Evolutionary conservation across 2,329 filamentous ascomycete species (phyloP).

Genomic region (Aspergillus fructus): DNA sequence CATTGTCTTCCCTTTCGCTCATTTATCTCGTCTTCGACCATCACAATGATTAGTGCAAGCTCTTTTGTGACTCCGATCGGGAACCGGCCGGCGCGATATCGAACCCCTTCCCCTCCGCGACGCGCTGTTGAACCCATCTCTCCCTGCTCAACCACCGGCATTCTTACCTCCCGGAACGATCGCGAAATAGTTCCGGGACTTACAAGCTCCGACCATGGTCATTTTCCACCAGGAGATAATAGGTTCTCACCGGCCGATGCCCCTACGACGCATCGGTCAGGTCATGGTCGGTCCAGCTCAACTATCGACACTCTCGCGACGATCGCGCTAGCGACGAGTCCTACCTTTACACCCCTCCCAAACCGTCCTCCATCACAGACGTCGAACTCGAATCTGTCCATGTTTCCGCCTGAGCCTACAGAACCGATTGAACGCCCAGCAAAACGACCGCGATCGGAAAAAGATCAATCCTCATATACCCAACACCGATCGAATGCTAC

Average conservation of each 20-base stretch:
- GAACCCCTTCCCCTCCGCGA: constrained; percentile 48
- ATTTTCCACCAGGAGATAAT: constrained; percentile 20
- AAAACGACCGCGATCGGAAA: constrained; percentile 62
- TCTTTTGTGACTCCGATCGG: constrained; percentile 38
- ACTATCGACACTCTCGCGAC: constrained; percentile 52
- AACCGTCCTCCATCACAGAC: constrained; percentile 32
- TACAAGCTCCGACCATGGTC: constrained; percentile 25
- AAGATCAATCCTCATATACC: constrained; percentile 46
- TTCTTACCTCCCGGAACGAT: constrained; percentile 30
- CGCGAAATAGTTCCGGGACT: constrained; percentile 25
- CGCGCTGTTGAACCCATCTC: constrained; percentile 48
- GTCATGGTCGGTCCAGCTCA: constrained; percentile 46
- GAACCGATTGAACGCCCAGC: constrained; percentile 49
- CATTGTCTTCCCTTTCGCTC: constrained; percentile 10
- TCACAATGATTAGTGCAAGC: constrained; percentile 39
- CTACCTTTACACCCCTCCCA: constrained; percentile 40
- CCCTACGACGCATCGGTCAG: constrained; percentile 28
- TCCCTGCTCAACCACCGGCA: constrained; percentile 33
- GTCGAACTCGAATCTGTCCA: constrained; percentile 23
- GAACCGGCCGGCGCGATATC: constrained; percentile 43
- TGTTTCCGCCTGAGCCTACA: constrained; percentile 30
- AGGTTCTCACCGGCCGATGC: constrained; percentile 22
- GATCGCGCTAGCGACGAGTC: constrained; percentile 51
- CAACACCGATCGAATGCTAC: constrained; percentile 27
- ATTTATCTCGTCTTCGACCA: constrained; percentile 7